phyloP scores from a whole-genome alignment of 345 rosid genomes.

The Brassica juncea region DNA sequence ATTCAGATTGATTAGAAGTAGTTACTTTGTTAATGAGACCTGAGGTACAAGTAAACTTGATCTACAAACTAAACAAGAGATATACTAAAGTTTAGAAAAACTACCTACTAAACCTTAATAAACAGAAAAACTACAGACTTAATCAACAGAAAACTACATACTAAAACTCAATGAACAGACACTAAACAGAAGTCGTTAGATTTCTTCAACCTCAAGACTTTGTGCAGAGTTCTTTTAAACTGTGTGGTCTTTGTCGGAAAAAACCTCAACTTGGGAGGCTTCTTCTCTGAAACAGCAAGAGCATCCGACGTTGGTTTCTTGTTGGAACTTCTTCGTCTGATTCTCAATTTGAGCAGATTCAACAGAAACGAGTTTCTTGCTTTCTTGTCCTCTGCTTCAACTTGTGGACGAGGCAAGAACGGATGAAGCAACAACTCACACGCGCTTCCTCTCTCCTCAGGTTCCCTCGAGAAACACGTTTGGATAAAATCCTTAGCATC shows the following conservation, averaged over 20 bases:
- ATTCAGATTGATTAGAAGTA: too few species aligned
- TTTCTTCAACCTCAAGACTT: too few species aligned
- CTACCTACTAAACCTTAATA: too few species aligned
- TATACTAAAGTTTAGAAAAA: too few species aligned
- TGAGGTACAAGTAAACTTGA: background rate
- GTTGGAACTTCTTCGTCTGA: background rate
- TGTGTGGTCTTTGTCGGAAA: background rate
- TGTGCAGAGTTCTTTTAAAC: background rate
- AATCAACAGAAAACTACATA: too few species aligned
- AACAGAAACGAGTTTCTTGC: background rate
- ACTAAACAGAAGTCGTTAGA: too few species aligned
- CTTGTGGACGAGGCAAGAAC: background rate
- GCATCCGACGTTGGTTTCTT: background rate
- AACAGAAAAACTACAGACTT: too few species aligned
- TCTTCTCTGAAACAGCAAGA: background rate
- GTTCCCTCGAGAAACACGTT: background rate
- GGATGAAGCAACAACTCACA: background rate
- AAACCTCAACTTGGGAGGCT: background rate
- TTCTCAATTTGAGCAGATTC: background rate
- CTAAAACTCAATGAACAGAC: too few species aligned
- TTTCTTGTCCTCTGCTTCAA: background rate
- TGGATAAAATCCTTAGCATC: background rate
- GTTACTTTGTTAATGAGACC: background rate
- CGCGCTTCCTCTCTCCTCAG: constrained; percentile 1
- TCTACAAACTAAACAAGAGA: background rate